Conservation (phyloP, 495 filamentous ascomycete species). For the Viridothelium virens region DNA sequence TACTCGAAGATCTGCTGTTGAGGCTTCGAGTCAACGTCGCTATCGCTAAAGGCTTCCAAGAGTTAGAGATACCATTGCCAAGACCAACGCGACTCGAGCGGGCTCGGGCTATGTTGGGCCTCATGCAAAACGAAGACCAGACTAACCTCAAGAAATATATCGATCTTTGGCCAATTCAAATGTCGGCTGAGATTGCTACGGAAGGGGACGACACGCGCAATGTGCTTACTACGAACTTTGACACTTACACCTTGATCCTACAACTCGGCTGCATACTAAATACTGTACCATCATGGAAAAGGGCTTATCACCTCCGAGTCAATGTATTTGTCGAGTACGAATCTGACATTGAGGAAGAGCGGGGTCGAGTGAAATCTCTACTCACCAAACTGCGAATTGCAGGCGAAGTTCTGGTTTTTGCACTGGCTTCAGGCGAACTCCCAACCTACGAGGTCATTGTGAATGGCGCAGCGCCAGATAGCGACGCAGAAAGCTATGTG, state of each 20-base stretch:
- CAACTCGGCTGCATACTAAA: slow-evolving; percentile 79
- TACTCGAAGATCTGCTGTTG: slow-evolving; percentile 73
- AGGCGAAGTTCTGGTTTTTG: slow-evolving; percentile 71
- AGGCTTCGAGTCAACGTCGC: slow-evolving; percentile 79
- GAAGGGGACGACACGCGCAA: slow-evolving; percentile 51
- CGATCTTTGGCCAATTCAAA: slow-evolving; percentile 82
- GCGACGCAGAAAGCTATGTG: slow-evolving; percentile 45
- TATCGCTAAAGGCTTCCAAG: slow-evolving; percentile 72
- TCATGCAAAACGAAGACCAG: slow-evolving; percentile 37
- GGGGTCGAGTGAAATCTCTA: slow-evolving; percentile 61
- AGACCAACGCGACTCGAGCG: slow-evolving; percentile 24
- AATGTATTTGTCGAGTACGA: slow-evolving; percentile 87
- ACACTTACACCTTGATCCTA: slow-evolving; percentile 82
- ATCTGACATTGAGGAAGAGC: slow-evolving; percentile 72
- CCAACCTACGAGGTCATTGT: slow-evolving; percentile 71
- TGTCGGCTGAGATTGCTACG: slow-evolving; percentile 66
- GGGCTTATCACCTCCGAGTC: slow-evolving; percentile 63
- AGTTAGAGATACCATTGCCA: slow-evolving; percentile 56
- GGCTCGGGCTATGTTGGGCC: slow-evolving; percentile 16
- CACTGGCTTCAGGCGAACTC: slow-evolving; percentile 66
- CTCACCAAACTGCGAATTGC: slow-evolving; percentile 76
- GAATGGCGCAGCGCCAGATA: slow-evolving; percentile 48
- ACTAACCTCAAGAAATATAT: slow-evolving; percentile 66
- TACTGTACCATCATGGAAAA: slow-evolving; percentile 78
- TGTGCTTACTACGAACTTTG: slow-evolving; percentile 81